phyloP scores from a whole-genome alignment of 345 rosid species.

The Aquilaria yunnanensis region DNA sequence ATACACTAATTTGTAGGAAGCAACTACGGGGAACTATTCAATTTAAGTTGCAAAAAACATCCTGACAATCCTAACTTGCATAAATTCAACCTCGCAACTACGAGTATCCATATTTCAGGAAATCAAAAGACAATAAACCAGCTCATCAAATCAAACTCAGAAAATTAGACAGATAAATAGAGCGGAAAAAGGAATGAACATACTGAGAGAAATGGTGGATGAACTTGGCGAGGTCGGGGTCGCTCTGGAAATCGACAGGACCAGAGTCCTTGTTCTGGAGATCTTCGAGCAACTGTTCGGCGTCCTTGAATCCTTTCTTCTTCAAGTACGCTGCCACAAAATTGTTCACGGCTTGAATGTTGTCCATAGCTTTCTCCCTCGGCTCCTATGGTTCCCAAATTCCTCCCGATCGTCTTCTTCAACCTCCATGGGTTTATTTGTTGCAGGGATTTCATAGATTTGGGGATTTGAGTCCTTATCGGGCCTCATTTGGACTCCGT shows the following conservation, averaged over 20 bases:
- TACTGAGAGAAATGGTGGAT: conserved; percentile 74
- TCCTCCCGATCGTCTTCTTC: not conserved
- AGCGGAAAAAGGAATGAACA: not conserved
- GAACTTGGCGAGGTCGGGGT: conserved; percentile 67
- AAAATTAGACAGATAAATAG: too few relatives aligned
- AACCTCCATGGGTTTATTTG: too few relatives aligned
- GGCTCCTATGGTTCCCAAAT: conserved; percentile 8
- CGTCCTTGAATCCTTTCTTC: conserved; percentile 82
- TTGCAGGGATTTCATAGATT: too few relatives aligned
- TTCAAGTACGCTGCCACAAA: conserved; percentile 71
- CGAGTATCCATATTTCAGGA: too few relatives aligned
- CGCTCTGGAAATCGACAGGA: conserved; percentile 45
- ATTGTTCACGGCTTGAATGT: conserved; percentile 38
- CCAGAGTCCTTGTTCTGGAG: conserved; percentile 38
- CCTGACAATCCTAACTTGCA: too few relatives aligned
- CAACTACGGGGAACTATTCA: too few relatives aligned
- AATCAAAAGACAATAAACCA: too few relatives aligned
- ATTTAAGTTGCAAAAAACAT: too few relatives aligned
- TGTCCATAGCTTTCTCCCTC: conserved; percentile 40
- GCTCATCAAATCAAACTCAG: too few relatives aligned
- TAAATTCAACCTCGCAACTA: not conserved
- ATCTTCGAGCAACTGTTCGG: conserved; percentile 58
- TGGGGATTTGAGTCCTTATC: too few relatives aligned
- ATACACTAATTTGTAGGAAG: too few relatives aligned
- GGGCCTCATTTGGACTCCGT: too few relatives aligned